Base-by-base conservation (phyloP, 192 early-diverging fungal species). In the Coemansia sp. region DNA sequence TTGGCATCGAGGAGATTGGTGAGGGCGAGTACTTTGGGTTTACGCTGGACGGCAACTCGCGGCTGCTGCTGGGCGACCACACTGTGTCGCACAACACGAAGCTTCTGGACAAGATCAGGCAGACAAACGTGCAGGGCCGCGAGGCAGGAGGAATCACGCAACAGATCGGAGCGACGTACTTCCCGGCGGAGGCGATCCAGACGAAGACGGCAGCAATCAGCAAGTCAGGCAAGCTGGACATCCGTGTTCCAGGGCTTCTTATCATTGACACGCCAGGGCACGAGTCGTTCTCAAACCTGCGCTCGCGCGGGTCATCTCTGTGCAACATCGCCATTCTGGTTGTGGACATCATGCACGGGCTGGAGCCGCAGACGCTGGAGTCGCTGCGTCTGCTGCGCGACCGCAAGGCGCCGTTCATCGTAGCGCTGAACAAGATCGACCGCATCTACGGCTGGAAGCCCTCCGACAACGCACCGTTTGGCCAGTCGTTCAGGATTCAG, bases 121-220 rank as follows among this genome's bases (percentile, higher is more conserved):
- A 98, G 76, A 99, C 97, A 32, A 97, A 97, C 83, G 97, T 99
- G 17, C 96, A 98, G 82, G 97, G 92, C 62, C 95, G 95, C 61
- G 97, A 99, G 88, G 97, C 97, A 36, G 97, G 97, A 70, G 97
- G 97, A 80, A 99, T 99, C 75, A 99, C 97, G 11, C 97, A 99
- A 80, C 97, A 99, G 74, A 99, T 99, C 65, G 97, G 97, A 80
- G 97, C 97, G 15, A 97, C 96, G 29, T 99, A 92, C 83, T 97
- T 99, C 89, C 97, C 96, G n/a, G 86, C 93, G 59, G 90, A 93
- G 36, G 93, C 93, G 32, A 95, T 99, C 67, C 86, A 87, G 75
- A 83, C 88, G 67, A 99, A 99, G 85, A 97, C 96, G 32, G 88
- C 88, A 0, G 83, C 87, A 45, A 77, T 99, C 54, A 87, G 83